Conservation (phyloP, 2,329 filamentous ascomycete species). For the Alternaria sp. region DNA sequence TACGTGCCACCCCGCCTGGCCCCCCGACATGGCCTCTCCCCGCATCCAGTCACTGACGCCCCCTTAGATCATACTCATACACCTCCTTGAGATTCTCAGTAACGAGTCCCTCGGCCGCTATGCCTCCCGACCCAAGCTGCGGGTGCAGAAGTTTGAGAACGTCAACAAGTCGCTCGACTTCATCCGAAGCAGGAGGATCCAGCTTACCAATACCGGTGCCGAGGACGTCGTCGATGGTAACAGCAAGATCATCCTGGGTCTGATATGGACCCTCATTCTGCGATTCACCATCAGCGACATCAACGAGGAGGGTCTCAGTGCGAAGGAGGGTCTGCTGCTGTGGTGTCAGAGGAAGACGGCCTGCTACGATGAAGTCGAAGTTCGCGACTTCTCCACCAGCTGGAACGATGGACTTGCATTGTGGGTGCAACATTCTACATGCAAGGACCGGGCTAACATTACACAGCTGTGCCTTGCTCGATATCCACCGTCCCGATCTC, state of each 20-base stretch:
- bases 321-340: slow-evolving; percentile 90
- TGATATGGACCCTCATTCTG: slow-evolving; percentile 98
- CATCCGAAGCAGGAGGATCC: slow-evolving; percentile 87
- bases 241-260: slow-evolving; percentile 92
- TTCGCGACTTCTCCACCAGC: slow-evolving; percentile 91
- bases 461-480: slow-evolving; percentile 79
- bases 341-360: slow-evolving; percentile 99
- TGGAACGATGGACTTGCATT: slow-evolving; percentile 99
- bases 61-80: slow-evolving; percentile 85
- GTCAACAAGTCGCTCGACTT: slow-evolving; percentile 95
- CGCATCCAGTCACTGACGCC: slow-evolving; percentile 19
- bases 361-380: slow-evolving; percentile 96
- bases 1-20: slow-evolving; percentile 60
- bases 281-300: slow-evolving; percentile 99
- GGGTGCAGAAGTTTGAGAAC: slow-evolving; percentile 97
- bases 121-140: slow-evolving; percentile 93
- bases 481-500: slow-evolving; percentile 95
- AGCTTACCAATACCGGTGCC: slow-evolving; percentile 98
- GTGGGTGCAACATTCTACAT: slow-evolving; percentile 39
- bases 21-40: slow-evolving; percentile 11
- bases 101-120: slow-evolving; percentile 95
- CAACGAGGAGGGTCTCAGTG: slow-evolving; percentile 96
- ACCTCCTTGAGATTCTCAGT: slow-evolving; percentile 95
- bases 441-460: slow-evolving; percentile 12
- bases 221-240: slow-evolving; percentile 99